Conservation (phyloP, 2,329 filamentous ascomycete species). For the Ophiognomonia clavigignenti-juglandacearum region DNA sequence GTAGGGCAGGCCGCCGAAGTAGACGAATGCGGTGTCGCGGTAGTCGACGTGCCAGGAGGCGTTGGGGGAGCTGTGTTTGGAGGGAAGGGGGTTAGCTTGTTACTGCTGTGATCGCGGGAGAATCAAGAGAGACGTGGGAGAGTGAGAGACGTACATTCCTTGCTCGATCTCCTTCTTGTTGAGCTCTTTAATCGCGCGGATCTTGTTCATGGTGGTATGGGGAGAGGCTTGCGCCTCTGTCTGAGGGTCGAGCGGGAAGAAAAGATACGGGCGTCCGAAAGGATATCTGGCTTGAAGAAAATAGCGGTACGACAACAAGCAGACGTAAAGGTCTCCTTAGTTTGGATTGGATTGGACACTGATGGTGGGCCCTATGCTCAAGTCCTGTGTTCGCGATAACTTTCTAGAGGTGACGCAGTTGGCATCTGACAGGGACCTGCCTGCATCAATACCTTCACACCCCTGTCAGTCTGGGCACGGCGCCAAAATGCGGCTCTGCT, state of each 20-base stretch:
- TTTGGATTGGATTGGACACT: no score
- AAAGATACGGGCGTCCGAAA: background rate
- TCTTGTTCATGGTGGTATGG: constrained; percentile 72
- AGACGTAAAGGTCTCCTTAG: no score
- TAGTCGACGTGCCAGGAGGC: constrained; percentile 98
- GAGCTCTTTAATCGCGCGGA: constrained; percentile 85
- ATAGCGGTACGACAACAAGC: no score
- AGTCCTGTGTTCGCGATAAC: no score
- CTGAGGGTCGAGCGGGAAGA: background rate
- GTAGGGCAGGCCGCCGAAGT: constrained; percentile 90
- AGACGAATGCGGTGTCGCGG: constrained; percentile 88
- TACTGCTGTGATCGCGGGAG: background rate
- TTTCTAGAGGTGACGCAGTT: no score
- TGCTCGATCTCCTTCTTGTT: constrained; percentile 94
- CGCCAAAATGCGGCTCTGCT: no score
- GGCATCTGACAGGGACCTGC: no score
- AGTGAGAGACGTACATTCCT: constrained; percentile 57
- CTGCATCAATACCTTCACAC: no score
- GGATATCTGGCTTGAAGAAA: background rate
- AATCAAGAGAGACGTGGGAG: background rate
- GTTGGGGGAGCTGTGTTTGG: constrained; percentile 67
- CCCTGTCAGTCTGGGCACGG: no score
- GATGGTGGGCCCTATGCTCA: no score
- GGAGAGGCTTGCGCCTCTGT: background rate
- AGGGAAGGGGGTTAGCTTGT: constrained; percentile 20